Conservation (phyloP, 352 stramenopile species). For the Pythium periplocum region DNA sequence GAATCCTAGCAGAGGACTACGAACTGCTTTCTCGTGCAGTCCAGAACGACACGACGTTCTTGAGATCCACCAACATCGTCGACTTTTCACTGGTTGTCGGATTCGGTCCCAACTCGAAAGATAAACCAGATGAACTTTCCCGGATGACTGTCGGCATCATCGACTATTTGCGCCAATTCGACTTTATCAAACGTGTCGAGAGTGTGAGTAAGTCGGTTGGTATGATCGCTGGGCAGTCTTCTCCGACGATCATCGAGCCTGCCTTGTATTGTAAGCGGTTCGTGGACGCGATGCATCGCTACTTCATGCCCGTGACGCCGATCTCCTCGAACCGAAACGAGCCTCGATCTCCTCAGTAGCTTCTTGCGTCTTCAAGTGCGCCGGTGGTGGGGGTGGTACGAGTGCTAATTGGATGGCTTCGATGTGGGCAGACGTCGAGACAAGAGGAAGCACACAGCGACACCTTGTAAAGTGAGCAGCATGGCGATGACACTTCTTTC, state of each 20-base stretch:
- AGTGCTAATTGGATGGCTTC: constrained; percentile 45
- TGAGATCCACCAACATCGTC: constrained; percentile 98
- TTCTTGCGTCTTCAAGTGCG: background rate
- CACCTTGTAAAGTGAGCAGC: constrained; percentile 50
- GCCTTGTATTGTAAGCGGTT: constrained; percentile 96
- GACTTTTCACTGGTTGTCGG: constrained; percentile 99
- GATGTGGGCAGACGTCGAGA: constrained; percentile 45
- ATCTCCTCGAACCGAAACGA: constrained; percentile 44
- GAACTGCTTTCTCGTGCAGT: constrained; percentile 83
- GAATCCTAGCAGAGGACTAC: constrained; percentile 67
- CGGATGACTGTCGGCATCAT: constrained; percentile 98
- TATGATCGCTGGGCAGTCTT: constrained; percentile 97
- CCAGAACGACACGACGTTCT: constrained; percentile 95
- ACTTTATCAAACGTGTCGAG: constrained; percentile 99
- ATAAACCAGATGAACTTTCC: constrained; percentile 26
- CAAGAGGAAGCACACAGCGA: constrained; percentile 51
- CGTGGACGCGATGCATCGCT: constrained; percentile 91
- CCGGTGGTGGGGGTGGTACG: constrained; percentile 9
- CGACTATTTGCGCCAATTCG: constrained; percentile 98
- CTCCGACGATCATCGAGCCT: constrained; percentile 98
- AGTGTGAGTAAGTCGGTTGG: constrained; percentile 96
- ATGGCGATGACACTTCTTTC: constrained; percentile 55
- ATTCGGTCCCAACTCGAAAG: constrained; percentile 48
- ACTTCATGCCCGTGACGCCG: constrained; percentile 96
- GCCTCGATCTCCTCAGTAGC: background rate